These are phyloP conservation scores for Colletotrichum sp. DNA, from an alignment of 2,329 filamentous ascomycete genomes.

Conservation along the genomic window DNA sequence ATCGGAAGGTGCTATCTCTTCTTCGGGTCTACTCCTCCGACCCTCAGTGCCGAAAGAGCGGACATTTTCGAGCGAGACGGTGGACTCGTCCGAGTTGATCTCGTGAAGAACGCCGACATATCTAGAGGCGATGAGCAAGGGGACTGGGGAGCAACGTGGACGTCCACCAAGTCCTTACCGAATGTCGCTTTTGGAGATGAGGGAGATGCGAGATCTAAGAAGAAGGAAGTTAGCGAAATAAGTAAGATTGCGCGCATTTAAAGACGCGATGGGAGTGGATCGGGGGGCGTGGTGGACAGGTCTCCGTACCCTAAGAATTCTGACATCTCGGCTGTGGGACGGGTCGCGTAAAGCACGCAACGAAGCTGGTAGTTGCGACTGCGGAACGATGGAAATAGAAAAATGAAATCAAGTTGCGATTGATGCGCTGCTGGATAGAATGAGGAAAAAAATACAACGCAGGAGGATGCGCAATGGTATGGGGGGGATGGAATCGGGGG, in stretches of 20 bases:
- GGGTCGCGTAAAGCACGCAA: conserved; percentile 48
- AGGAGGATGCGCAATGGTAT: neutral
- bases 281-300: conserved; percentile 9
- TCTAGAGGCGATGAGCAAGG: conserved; percentile 50
- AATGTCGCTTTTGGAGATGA: conserved; percentile 97
- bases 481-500: conserved; percentile 4
- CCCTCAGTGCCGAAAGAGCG: conserved; percentile 94
- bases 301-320: conserved; percentile 63
- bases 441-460: conserved; percentile 6
- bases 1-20: conserved; percentile 84
- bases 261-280: conserved; percentile 33
- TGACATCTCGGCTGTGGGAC: conserved; percentile 51
- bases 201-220: conserved; percentile 84
- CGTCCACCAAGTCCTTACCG: conserved; percentile 64
- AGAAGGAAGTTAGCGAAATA: conserved; percentile 1
- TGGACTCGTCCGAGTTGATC: conserved; percentile 97
- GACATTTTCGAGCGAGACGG: conserved; percentile 96
- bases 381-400: neutral
- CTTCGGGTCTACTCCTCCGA: conserved; percentile 76
- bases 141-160: conserved; percentile 15
- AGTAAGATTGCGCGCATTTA: conserved; percentile 8
- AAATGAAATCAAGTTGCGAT: conserved; percentile 18
- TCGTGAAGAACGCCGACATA: conserved; percentile 96
- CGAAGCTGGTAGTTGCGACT: conserved; percentile 12
- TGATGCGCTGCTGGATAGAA: conserved; percentile 15